Base-by-base conservation (phyloP, 257 asterid genomes). In the Salvia rosmarinus region DNA sequence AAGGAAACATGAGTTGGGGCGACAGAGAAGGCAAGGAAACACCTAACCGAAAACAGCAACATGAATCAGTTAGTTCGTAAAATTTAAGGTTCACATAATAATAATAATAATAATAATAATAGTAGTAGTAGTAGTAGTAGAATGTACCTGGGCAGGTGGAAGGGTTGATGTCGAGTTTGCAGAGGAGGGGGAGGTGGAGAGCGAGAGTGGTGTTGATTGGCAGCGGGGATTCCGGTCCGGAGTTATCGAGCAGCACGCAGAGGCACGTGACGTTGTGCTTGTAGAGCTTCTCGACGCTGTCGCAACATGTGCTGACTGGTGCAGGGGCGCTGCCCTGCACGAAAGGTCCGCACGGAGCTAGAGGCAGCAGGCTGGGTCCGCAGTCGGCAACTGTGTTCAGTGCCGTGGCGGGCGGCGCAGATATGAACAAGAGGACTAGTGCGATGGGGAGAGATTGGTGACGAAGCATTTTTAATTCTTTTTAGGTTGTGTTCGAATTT, bases 171-270 rank as follows among this genome's bases (percentile, higher is more conserved):
- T 70, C 67, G 70, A 89, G 83, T 23, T 54, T 76, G 71, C 96
- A 91, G 8, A 86, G 80, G 55, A 7, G 25, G 16, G 95, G 96
- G n/a, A 91, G 64, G 78, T 83, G 85, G 51, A 84, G 90, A 9
- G 96, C 96, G 13, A 79, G 85, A 5, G 91, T 83, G 5, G 75
- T 60, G 67, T 89, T 89, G 74, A 91, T 74, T 6, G 97, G 90
- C 28, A 82, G 19, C 5, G 80, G 68, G 9, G 81, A 68, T 47
- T 70, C 71, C 55, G 72, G 62, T n/a, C 76, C 32, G 20, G 88
- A 77, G 49, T 81, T 87, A 35, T 82, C 75, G 17, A 87, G 80
- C 85, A 89, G 70, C 20, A 83, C 16, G 60, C 96, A 91, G 68
- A 89, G 80, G 34, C 96, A 87, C 46, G 51, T 32, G 12, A 80